A percentile compares a stretch with the other conserved stretches of the same genome.
These are phyloP conservation scores for Tripterygium wilfordii DNA, from an alignment of 177 flowering plant species.

Conservation along the genomic window DNA sequence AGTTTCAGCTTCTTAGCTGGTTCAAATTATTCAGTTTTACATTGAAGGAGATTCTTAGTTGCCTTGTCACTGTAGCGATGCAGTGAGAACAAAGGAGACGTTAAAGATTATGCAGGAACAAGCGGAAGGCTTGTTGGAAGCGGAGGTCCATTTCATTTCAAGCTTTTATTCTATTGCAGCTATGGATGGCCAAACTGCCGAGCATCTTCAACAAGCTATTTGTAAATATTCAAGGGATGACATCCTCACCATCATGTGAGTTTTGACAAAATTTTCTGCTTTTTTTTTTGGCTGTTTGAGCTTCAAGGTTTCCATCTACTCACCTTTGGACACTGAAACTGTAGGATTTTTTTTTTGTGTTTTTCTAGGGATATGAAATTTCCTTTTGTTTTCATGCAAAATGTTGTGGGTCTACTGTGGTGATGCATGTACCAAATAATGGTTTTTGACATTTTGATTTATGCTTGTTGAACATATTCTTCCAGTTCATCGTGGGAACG, in stretches of 20 bases:
- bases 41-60: background rate
- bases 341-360: too few relatives aligned
- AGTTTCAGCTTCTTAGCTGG: background rate
- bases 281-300: background rate
- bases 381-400: too few relatives aligned
- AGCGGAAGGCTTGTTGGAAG: constrained; percentile 54
- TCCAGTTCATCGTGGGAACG: background rate
- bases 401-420: too few relatives aligned
- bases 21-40: background rate
- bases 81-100: constrained; percentile 73
- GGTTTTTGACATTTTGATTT: background rate
- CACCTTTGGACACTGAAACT: too few relatives aligned
- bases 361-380: too few relatives aligned
- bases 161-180: constrained; percentile 96
- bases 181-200: constrained; percentile 98
- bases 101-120: constrained; percentile 78
- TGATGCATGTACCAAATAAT: too few relatives aligned
- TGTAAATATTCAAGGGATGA: constrained; percentile 70
- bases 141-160: constrained; percentile 71
- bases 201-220: constrained; percentile 69
- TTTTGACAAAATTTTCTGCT: constrained; percentile 3
- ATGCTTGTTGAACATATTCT: background rate
- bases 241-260: constrained; percentile 76
- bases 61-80: constrained; percentile 51
- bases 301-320: background rate